Evolutionary conservation across 2,329 filamentous ascomycete species (phyloP).

Genomic region (Alternaria infectoria): DNA sequence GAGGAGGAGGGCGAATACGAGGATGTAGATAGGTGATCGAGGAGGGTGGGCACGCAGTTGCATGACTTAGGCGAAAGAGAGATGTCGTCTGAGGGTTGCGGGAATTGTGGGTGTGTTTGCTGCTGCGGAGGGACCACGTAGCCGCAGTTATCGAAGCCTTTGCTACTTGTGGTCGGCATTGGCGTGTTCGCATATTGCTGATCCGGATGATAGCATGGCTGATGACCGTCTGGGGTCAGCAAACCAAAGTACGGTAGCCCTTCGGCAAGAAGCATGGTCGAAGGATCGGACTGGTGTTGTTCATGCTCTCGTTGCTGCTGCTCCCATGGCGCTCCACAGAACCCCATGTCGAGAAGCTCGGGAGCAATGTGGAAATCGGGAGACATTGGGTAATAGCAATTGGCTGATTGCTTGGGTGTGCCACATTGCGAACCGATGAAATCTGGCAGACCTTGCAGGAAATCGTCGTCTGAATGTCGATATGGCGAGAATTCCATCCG

Average conservation of each 20-base stretch:
- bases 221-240: neutral
- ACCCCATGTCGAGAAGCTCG: neutral
- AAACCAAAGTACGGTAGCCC: slow-evolving; percentile 7
- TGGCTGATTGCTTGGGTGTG: neutral
- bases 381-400: slow-evolving; percentile 1
- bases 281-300: neutral
- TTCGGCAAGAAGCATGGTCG: neutral
- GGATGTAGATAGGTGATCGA: slow-evolving; percentile 3
- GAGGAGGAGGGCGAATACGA: neutral
- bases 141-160: neutral
- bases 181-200: neutral
- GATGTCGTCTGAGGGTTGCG: neutral
- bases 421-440: neutral
- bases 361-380: slow-evolving; percentile 4
- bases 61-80: neutral
- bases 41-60: neutral
- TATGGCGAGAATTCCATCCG: neutral
- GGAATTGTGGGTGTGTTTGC: neutral
- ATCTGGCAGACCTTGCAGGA: neutral
- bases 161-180: neutral
- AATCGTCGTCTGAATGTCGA: neutral
- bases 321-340: slow-evolving; percentile 4
- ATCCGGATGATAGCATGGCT: neutral
- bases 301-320: neutral
- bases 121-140: neutral